These are phyloP conservation scores for Beauveria australis DNA, from an alignment of 2,329 filamentous ascomycete genomes.

Conservation along the genomic window DNA sequence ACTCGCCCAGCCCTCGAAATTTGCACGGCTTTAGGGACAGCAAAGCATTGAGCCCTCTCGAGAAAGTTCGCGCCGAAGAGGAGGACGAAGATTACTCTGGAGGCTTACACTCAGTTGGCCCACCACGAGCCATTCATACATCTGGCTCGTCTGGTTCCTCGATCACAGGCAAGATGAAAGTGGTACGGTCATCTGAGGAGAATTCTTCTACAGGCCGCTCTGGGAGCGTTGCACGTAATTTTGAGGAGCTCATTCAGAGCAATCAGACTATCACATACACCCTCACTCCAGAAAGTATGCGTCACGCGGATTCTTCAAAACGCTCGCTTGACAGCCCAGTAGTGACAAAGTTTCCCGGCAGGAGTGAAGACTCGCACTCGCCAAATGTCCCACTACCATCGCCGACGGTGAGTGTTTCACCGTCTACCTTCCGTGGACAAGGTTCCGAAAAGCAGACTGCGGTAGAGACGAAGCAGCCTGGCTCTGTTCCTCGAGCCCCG, in stretches of 20 bases:
- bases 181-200: slow-evolving; percentile 51
- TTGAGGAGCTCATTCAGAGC: slow-evolving; percentile 74
- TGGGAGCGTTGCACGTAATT: slow-evolving; percentile 57
- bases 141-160: slow-evolving; percentile 46
- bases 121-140: slow-evolving; percentile 33
- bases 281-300: slow-evolving; percentile 70
- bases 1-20: slow-evolving; percentile 3
- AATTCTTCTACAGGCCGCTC: slow-evolving; percentile 34
- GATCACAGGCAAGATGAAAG: slow-evolving; percentile 41
- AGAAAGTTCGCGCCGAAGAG: slow-evolving; percentile 1
- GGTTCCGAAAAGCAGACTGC: slow-evolving; percentile 7
- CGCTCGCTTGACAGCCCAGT: slow-evolving; percentile 36
- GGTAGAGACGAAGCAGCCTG: slow-evolving; percentile 15
- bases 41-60: not conserved
- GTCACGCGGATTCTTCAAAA: slow-evolving; percentile 54
- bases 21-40: not conserved
- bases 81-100: slow-evolving; percentile 22
- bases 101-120: slow-evolving; percentile 10
- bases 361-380: slow-evolving; percentile 38
- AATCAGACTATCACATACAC: slow-evolving; percentile 79
- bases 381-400: slow-evolving; percentile 39
- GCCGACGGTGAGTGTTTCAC: slow-evolving; percentile 1
- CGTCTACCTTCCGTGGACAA: slow-evolving; percentile 7
- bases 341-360: slow-evolving; percentile 32
- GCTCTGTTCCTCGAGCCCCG: slow-evolving; percentile 18